Evolutionary conservation across 371 early-diverging fungal genomes (phyloP), one percentile per base, ranked within the genome.

Genomic region (Mortierella sp.): DNA sequence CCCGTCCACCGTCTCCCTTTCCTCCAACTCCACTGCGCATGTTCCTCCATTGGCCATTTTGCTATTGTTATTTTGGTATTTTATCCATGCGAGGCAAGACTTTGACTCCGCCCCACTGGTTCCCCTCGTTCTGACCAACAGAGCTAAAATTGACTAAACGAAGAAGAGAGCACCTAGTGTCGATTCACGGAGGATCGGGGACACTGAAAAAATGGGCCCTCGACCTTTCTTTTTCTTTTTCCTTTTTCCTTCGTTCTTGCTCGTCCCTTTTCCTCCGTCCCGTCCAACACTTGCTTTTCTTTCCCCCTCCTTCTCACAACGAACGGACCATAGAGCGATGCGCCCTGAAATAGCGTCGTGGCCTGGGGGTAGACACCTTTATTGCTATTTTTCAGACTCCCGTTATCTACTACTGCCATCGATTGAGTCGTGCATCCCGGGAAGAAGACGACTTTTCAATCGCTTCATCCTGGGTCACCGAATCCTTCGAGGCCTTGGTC

Each of bases 401-500:
- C 14, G 1, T 60, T n/a, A 4, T 14, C 6, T 32, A 16, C 35
- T 63, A 63, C 35, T 63, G 65, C 65, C 65, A 63, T 63, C 65
- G 65, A 35, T 63, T 63, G 38, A 63, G 65, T 63, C 65, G 65
- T 35, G 35, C 65, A 63, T 63, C 65, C 16, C 65, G 65, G 18
- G 65, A 63, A 35, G 65, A 63, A 6, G 65, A 63, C 4, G 65
- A 63, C 21, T 38, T n/a, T 11, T 54, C 65, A 63, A 63, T 35
- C 35, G 7, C 8, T 35, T 63, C 65, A 24, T 84, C 85, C 49
- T 74, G 78, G 24, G 55, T 76, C 11, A 84, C 72, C 35, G 78
- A 77, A 38, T 81, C 77, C 68, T 71, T 77, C 1, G 73, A 71
- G 10, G 35, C 41, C 43, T 78, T 78, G 54, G 74, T 78, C 14